phyloP scores from a whole-genome alignment of 2,329 filamentous ascomycete genomes.

The Apiospora pterosperma region DNA sequence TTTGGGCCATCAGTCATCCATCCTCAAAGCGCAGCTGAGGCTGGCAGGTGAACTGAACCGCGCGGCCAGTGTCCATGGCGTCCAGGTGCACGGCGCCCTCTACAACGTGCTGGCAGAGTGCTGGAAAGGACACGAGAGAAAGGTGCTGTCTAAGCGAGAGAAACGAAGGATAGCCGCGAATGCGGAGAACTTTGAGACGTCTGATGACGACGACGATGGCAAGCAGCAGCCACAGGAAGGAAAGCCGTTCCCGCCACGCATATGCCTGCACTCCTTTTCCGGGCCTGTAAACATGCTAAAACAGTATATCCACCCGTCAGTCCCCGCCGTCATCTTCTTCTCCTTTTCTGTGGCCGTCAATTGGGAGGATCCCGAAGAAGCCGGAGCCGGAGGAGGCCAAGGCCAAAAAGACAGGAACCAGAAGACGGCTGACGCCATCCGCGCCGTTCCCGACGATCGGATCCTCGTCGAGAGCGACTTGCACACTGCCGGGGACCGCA shows the following conservation, averaged over 20 bases:
- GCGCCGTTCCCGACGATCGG: slow-evolving; percentile 70
- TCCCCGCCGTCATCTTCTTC: slow-evolving; percentile 78
- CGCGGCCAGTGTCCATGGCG: slow-evolving; percentile 68
- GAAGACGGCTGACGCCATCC: slow-evolving; percentile 62
- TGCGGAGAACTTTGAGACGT: slow-evolving; percentile 43
- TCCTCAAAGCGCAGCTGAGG: slow-evolving; percentile 66
- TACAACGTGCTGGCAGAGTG: slow-evolving; percentile 61
- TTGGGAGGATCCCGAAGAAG: slow-evolving; percentile 49
- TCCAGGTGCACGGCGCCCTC: slow-evolving; percentile 71
- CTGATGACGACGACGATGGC: slow-evolving; percentile 31
- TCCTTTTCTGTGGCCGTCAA: slow-evolving; percentile 88
- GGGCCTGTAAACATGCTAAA: slow-evolving; percentile 70
- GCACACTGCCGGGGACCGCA: slow-evolving; percentile 73
- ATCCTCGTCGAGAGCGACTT: slow-evolving; percentile 89
- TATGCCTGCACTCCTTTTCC: slow-evolving; percentile 93
- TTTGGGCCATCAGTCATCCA: slow-evolving; percentile 63
- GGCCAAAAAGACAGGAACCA: slow-evolving; percentile 41
- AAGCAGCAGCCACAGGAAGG: slow-evolving; percentile 14
- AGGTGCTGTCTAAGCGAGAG: slow-evolving; percentile 58
- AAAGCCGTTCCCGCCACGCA: slow-evolving; percentile 75
- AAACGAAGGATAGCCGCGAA: slow-evolving; percentile 44
- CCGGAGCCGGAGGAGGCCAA: slow-evolving; percentile 31
- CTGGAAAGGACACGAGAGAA: slow-evolving; percentile 69
- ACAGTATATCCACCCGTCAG: slow-evolving; percentile 70
- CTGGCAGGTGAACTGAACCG: slow-evolving; percentile 66